Evolutionary conservation across 768 basidiomycete genomes (phyloP).

Genomic region (Leccinum sublutescens): DNA sequence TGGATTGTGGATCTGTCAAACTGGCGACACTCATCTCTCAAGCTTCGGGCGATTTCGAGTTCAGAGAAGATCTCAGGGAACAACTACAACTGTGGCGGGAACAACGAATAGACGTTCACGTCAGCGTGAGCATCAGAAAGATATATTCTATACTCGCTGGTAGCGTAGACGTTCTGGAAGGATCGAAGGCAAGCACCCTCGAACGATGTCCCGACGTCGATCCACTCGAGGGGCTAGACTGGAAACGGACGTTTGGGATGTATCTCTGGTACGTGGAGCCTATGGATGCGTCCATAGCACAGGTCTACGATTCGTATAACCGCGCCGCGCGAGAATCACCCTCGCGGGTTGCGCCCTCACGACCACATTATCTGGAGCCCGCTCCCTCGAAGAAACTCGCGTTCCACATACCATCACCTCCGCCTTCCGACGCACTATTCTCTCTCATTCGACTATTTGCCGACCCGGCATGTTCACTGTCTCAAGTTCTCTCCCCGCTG

Average conservation of each 20-base stretch:
- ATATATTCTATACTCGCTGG: conserved; percentile 86
- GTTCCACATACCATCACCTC: conserved; percentile 45
- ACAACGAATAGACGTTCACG: conserved; percentile 67
- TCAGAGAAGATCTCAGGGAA: conserved; percentile 65
- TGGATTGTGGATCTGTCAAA: conserved; percentile 75
- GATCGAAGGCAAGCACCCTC: conserved; percentile 49
- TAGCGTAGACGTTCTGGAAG: conserved; percentile 57
- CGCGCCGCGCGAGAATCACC: conserved; percentile 37
- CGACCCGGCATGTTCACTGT: conserved; percentile 68
- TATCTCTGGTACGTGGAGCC: conserved; percentile 85
- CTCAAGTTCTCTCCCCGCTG: conserved; percentile 64
- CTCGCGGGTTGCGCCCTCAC: conserved; percentile 48
- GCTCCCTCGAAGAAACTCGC: conserved; percentile 22
- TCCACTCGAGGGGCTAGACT: conserved; percentile 70
- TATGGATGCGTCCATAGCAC: conserved; percentile 65
- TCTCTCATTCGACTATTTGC: conserved; percentile 77
- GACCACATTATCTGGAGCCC: conserved; percentile 56
- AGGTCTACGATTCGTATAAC: conserved; percentile 66
- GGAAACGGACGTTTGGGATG: conserved; percentile 91
- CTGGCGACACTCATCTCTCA: conserved; percentile 90
- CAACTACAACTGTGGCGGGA: conserved; percentile 85
- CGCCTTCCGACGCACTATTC: conserved; percentile 71
- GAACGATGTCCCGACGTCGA: conserved; percentile 56
- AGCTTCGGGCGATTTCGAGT: conserved; percentile 73
- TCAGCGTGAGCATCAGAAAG: conserved; percentile 66